phyloP scores from a whole-genome alignment of 75 land plant genomes.

The Gnetum montanum region DNA sequence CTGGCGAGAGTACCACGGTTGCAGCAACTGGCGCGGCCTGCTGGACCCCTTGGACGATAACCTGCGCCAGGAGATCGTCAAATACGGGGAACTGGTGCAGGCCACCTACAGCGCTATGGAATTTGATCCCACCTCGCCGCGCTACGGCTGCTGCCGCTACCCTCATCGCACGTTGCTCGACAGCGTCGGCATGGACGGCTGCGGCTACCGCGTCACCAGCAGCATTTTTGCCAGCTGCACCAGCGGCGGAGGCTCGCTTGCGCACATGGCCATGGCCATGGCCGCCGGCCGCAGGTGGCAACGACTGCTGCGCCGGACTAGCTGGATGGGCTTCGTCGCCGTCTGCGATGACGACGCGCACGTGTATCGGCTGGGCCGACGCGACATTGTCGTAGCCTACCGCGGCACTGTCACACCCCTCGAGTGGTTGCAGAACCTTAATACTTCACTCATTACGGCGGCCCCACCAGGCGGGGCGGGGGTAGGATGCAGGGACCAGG shows the following conservation, averaged over 20 bases:
- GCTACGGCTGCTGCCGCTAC: conserved; percentile 27
- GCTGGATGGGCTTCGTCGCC: conserved; percentile 75
- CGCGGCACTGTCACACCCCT: conserved; percentile 57
- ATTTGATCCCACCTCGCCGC: conserved; percentile 14
- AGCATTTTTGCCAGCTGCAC: conserved; percentile 34
- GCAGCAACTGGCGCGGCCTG: conserved; percentile 45
- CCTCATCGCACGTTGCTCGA: conserved; percentile 2
- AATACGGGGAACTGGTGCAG: conserved; percentile 55
- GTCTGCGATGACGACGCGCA: conserved; percentile 36
- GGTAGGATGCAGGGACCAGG: too few relatives aligned
- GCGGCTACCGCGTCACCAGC: conserved; percentile 15
- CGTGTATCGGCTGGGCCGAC: conserved; percentile 43
- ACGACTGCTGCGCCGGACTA: conserved; percentile 19
- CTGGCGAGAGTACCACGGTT: conserved; percentile 51
- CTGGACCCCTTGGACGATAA: conserved; percentile 56
- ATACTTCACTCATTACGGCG: too few relatives aligned
- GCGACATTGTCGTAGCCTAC: conserved; percentile 52
- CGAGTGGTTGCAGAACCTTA: conserved; percentile 49
- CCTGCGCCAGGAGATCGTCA: conserved; percentile 43
- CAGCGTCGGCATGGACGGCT: conserved; percentile 23
- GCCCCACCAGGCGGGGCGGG: too few relatives aligned
- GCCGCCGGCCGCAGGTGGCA: conserved; percentile 9
- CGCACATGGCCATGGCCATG: conserved; percentile 2
- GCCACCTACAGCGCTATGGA: conserved; percentile 41
- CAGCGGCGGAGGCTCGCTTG: conserved; percentile 2